Evolutionary conservation across 2,329 filamentous ascomycete species (phyloP).

Genomic region (Diaporthe longicolla): DNA sequence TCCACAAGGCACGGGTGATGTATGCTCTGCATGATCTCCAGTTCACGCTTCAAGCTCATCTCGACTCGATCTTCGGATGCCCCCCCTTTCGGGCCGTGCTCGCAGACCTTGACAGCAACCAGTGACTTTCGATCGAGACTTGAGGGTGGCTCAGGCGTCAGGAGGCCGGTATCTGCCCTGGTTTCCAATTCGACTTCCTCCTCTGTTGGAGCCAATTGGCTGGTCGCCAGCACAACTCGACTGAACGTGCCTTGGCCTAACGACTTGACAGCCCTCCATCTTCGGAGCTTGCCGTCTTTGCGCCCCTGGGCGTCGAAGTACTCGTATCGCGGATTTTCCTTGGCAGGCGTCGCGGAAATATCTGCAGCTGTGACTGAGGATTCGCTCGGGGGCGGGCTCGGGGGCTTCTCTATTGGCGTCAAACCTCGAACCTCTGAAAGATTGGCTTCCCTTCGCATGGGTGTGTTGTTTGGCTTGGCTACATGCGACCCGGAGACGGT

Average conservation of each 20-base stretch:
- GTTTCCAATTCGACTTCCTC: conserved; percentile 54
- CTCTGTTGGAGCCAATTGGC: conserved; percentile 72
- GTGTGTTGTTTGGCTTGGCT: conserved; percentile 59
- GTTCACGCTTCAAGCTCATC: conserved; percentile 92
- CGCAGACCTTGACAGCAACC: conserved; percentile 95
- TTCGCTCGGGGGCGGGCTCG: conserved; percentile 87
- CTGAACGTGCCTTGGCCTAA: conserved; percentile 97
- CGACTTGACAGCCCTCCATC: conserved; percentile 84
- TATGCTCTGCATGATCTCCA: conserved; percentile 92
- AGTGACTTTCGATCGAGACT: conserved; percentile 79
- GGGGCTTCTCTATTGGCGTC: conserved; percentile 73
- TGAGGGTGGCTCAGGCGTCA: conserved; percentile 49
- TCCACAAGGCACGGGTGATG: conserved; percentile 92
- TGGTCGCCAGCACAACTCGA: conserved; percentile 91
- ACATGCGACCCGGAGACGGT: conserved; percentile 77
- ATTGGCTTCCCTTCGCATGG: conserved; percentile 82
- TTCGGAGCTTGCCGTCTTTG: conserved; percentile 76
- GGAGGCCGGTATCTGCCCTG: conserved; percentile 49
- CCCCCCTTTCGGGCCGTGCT: conserved; percentile 93
- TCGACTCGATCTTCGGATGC: conserved; percentile 94
- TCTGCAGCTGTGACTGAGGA: conserved; percentile 69
- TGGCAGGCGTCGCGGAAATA: conserved; percentile 43
- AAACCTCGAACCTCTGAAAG: conserved; percentile 85
- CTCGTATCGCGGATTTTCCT: conserved; percentile 64
- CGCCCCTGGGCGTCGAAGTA: conserved; percentile 80